Evolutionary conservation across 306 rosid genomes (phyloP).

Genomic region (Hylodesmum podocarpum): DNA sequence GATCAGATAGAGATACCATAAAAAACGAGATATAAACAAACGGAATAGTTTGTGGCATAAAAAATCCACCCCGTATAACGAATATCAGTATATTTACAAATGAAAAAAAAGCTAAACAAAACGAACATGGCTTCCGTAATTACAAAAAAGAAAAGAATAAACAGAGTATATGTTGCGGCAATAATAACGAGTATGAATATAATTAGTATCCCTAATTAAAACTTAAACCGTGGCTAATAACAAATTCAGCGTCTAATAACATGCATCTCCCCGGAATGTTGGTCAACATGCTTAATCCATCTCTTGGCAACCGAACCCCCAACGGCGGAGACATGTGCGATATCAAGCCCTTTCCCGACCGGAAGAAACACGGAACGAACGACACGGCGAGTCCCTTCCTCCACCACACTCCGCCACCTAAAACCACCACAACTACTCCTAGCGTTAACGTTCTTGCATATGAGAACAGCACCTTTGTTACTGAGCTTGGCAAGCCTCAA

Average conservation of each 20-base stretch:
- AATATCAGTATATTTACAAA: neutral
- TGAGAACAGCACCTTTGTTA: slow-evolving; percentile 63
- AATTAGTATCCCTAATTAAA: neutral
- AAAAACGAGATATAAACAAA: neutral
- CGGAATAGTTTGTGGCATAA: neutral
- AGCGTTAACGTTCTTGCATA: slow-evolving; percentile 72
- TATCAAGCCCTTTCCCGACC: slow-evolving; percentile 81
- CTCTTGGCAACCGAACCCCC: slow-evolving; percentile 36
- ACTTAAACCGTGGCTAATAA: neutral
- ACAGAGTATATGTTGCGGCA: no score
- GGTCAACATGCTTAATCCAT: slow-evolving; percentile 87
- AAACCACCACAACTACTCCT: no score
- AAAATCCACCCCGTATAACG: neutral
- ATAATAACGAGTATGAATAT: no score
- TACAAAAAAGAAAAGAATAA: neutral
- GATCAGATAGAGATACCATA: no score
- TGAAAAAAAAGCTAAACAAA: neutral
- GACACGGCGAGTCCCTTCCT: slow-evolving; percentile 52
- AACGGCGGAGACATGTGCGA: slow-evolving; percentile 67
- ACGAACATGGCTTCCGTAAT: no score
- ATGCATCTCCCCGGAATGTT: slow-evolving; percentile 69
- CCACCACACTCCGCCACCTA: slow-evolving; percentile 58
- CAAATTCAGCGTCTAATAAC: slow-evolving; percentile 58
- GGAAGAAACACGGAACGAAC: slow-evolving; percentile 86
- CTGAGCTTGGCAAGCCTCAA: slow-evolving; percentile 60